Conservation (phyloP, 2,329 filamentous ascomycete species). For the Pyrenophora teres region DNA sequence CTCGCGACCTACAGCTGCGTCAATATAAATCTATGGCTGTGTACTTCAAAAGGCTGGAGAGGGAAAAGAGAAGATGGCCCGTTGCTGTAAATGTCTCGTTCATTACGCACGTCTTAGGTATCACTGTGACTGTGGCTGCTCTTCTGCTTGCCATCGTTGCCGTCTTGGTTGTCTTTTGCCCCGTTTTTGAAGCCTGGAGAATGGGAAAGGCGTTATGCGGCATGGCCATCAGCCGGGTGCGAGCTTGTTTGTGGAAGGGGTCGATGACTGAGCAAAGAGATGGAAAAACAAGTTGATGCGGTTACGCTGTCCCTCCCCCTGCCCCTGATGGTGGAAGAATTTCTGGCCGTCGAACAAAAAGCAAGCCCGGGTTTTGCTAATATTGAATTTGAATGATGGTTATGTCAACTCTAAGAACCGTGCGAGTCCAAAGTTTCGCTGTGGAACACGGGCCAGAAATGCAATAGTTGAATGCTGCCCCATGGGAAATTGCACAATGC, state of each 20-base stretch:
- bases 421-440: no score
- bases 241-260: neutral
- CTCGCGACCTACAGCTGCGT: neutral
- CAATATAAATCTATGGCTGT: slow-evolving; percentile 2
- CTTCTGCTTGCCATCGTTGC: neutral
- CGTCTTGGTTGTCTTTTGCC: neutral
- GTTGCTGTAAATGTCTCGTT: neutral
- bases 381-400: no score
- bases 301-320: no score
- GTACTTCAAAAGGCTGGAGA: slow-evolving; percentile 5
- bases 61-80: neutral
- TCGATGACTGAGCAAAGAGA: neutral
- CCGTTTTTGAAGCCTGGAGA: neutral
- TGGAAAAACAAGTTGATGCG: no score
- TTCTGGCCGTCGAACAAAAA: no score
- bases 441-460: no score
- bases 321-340: no score
- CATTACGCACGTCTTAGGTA: slow-evolving; percentile 1
- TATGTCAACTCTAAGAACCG: no score
- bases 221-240: neutral
- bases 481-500: no score
- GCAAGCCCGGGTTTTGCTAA: no score
- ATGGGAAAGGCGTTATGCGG: neutral
- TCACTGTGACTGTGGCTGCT: neutral
- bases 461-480: no score